These are phyloP conservation scores for Kodamaea ohmeri DNA, from an alignment of 1,139 yeast species.

Conservation along the genomic window DNA sequence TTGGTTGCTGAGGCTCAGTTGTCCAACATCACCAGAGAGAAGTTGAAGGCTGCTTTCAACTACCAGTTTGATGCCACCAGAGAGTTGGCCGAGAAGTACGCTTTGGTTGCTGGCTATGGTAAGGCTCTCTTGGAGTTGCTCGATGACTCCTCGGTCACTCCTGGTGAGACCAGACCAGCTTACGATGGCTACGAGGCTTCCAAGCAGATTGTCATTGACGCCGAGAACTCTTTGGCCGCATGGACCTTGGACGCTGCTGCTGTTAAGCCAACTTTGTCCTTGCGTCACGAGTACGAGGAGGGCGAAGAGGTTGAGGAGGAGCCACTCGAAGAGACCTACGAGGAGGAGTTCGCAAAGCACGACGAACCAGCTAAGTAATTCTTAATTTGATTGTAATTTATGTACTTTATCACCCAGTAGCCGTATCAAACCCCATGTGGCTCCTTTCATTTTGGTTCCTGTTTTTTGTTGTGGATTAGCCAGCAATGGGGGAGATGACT, in stretches of 20 bases:
- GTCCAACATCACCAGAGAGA: conserved; percentile 96
- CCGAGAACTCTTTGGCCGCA: conserved; percentile 91
- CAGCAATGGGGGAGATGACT: not conserved
- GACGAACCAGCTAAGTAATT: conserved; percentile 21
- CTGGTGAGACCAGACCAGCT: conserved; percentile 98
- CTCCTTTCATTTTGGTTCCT: too few relatives aligned
- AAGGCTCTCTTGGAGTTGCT: conserved; percentile 93
- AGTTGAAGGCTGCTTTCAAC: conserved; percentile 94
- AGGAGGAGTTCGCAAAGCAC: conserved; percentile 42
- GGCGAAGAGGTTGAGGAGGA: conserved; percentile 60
- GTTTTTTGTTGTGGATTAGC: too few relatives aligned
- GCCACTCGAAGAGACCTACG: conserved; percentile 50
- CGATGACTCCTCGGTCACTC: conserved; percentile 96
- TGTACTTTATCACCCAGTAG: too few relatives aligned
- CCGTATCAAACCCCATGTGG: too few relatives aligned
- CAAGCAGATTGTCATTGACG: conserved; percentile 95
- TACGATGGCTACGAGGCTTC: conserved; percentile 98
- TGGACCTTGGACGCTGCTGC: conserved; percentile 97
- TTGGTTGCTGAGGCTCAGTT: conserved; percentile 98
- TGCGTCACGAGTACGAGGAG: conserved; percentile 73
- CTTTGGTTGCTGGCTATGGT: conserved; percentile 97
- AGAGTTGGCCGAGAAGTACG: conserved; percentile 95
- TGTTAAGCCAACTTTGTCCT: conserved; percentile 89
- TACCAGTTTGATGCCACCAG: conserved; percentile 96
- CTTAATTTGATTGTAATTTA: conserved; percentile 3